Evolutionary conservation across 139 green algal species (phyloP), one percentile per base, ranked within the genome.

Genomic region (Monoraphidium neglectum): DNA sequence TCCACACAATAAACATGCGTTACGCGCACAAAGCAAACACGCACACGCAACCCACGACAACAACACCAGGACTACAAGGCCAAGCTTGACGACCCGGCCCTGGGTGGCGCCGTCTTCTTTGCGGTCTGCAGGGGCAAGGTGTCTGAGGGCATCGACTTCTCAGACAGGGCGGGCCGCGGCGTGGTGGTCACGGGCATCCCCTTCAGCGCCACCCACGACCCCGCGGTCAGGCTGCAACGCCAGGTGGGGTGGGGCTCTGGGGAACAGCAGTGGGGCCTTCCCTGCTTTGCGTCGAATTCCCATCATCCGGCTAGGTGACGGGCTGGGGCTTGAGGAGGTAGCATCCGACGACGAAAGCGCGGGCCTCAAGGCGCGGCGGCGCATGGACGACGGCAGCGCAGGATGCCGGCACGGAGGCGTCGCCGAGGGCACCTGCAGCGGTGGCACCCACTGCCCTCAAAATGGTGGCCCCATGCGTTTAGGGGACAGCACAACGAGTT

Each of bases 181-280:
- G 96, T 99, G 23, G 86, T 99, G 56, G 90, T 99, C 35, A 98
- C 95, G 0, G 96, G 96, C 49, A 95, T 99, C 4, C 96, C 96
- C 1, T 99, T 93, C 77, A 89, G 95, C 5, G 46, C 68, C 56
- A 47, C 73, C 6, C n/a, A 57, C 16, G 85, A 89, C 63, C 78
- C 84, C 0, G 77, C 84, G 38, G 88, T 83, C 21, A 69, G 38
- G n/a, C 65, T 78, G 33, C 72, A 78, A 30, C 46, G 26, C 40
- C 72, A 78, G 72, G 54, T 61, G 54, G 21, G 54, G 21, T 6
- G 21, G 54, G 28, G 28, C 10, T 65, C 10, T 8, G 26, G 57
- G 28, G n/a, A 16, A 16, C 26, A 16, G 57, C 10, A 30, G 57
- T 37, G n/a, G 10, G 26, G 26, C 6, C n/a, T 37, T 49, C 16